Evolutionary conservation across 495 filamentous ascomycete genomes (phyloP), one percentile per base, ranked within the genome.

Genomic region (Trichoderma gamsii): DNA sequence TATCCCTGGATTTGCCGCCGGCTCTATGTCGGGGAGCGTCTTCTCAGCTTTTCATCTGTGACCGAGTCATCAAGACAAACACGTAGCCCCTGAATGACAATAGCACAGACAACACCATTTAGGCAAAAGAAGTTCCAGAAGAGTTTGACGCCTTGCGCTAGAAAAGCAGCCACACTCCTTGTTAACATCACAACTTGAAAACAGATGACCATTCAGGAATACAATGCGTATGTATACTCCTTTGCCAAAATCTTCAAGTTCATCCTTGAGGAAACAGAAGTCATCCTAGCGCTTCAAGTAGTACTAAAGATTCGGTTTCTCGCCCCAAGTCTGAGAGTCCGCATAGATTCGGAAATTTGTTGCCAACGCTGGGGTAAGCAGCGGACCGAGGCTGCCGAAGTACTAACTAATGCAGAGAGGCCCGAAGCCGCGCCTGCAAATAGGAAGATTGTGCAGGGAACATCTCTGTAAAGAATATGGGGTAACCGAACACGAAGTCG

Each of bases 361-460:
- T 32, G 56, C 25, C 25, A 61, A 61, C 15, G 56, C 13, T 32
- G 25, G 56, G 56, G 56, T 32, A 61, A 13, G 15, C 11, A 61
- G 56, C 56, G 56, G 56, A 61, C 56, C 56, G 56, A 61, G 25
- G 49, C 3, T 29, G 56, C 56, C 56, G 56, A 32, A 29, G 23
- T 29, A 38, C 35, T 38, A 35, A 16, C 52, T 61, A 61, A 61
- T 61, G 56, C 56, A 61, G 11, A 23, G 27, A 29, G 56, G 56
- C 56, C 56, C 56, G 56, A 29, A 13, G 25, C 23, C 56, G 56
- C 25, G 8, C 56, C 11, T 32, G 56, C 16, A 61, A 11, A 6
- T 9, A 61, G 16, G 56, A 32, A 32, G 56, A 61, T 61, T 7
- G 13, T 32, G 16, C 56, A 61, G 56, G 56, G 56, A 32, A 61